Evolutionary conservation across 2,329 filamentous ascomycete species (phyloP).

Genomic region (Lasiodiplodia gonubiensis): DNA sequence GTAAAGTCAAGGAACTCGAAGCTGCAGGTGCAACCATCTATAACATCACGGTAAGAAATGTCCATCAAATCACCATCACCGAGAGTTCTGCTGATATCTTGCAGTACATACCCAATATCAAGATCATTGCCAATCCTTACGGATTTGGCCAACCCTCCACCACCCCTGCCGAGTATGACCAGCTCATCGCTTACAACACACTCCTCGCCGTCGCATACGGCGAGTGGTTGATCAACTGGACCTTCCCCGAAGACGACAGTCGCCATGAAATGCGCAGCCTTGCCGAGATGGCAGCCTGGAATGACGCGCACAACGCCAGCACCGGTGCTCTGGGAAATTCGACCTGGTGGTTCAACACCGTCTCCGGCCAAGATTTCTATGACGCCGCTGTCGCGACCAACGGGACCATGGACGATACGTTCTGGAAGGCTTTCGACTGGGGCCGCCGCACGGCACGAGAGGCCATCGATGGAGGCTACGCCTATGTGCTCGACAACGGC

Average conservation of each 20-base stretch:
- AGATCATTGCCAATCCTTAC: neutral
- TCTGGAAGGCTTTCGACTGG: neutral
- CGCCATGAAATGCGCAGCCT: neutral
- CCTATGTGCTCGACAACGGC: neutral
- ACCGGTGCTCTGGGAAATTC: neutral
- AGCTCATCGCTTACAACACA: neutral
- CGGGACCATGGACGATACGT: neutral
- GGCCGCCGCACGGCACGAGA: neutral
- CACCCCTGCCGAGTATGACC: neutral
- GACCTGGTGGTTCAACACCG: conserved; percentile 1
- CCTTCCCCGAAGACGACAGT: neutral
- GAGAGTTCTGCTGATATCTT: neutral
- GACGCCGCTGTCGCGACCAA: neutral
- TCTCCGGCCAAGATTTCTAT: neutral
- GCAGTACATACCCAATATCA: neutral
- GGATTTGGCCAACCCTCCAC: neutral
- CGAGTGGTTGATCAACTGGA: neutral
- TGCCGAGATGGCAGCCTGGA: neutral
- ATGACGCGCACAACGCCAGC: conserved; percentile 1
- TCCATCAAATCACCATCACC: no score
- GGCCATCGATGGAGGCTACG: neutral
- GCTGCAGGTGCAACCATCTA: no score
- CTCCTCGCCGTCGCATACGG: neutral
- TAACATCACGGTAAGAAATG: no score
- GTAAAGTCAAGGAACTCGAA: no score